phyloP scores from a whole-genome alignment of 352 stramenopile genomes.

The Saprolegnia parasitica region DNA sequence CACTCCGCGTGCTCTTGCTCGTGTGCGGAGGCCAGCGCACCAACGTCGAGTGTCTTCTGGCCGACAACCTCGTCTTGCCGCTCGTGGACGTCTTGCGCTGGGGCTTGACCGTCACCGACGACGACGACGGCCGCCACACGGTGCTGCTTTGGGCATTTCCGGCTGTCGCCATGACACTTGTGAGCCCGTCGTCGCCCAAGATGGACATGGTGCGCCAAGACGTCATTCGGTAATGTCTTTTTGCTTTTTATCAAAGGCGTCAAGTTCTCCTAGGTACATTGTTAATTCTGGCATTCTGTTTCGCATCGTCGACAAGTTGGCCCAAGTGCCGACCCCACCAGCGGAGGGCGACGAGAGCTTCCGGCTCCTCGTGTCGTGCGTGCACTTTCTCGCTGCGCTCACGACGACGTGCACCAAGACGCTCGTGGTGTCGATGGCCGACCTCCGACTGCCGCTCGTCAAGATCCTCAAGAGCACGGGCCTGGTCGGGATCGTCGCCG shows the following conservation, averaged over 20 bases:
- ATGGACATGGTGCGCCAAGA: conserved; percentile 23
- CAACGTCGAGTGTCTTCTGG: conserved; percentile 8
- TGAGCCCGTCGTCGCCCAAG: conserved; percentile 15
- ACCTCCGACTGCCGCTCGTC: conserved; percentile 20
- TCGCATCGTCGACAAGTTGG: conserved; percentile 20
- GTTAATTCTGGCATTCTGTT: conserved; percentile 24
- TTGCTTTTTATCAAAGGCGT: not conserved
- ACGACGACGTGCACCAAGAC: conserved; percentile 16
- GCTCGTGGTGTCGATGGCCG: conserved; percentile 6
- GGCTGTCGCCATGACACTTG: conserved; percentile 1
- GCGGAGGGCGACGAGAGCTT: conserved; percentile 12
- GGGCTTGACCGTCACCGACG: conserved; percentile 7
- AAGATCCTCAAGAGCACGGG: conserved; percentile 27
- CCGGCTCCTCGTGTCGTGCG: conserved; percentile 9
- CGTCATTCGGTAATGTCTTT: conserved; percentile 8
- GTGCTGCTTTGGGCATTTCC: conserved; percentile 23
- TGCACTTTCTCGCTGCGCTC: conserved; percentile 19
- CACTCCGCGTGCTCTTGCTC: not conserved
- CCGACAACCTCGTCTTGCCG: conserved; percentile 23
- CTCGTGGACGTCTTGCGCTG: conserved; percentile 25
- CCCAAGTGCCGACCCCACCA: not conserved
- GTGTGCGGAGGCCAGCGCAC: not conserved
- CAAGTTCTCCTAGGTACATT: conserved; percentile 17
- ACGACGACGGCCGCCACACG: conserved; percentile 5
- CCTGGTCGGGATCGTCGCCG: conserved; percentile 8